Evolutionary conservation across 2,329 filamentous ascomycete genomes (phyloP).

Genomic region (Peltaster fructicola): DNA sequence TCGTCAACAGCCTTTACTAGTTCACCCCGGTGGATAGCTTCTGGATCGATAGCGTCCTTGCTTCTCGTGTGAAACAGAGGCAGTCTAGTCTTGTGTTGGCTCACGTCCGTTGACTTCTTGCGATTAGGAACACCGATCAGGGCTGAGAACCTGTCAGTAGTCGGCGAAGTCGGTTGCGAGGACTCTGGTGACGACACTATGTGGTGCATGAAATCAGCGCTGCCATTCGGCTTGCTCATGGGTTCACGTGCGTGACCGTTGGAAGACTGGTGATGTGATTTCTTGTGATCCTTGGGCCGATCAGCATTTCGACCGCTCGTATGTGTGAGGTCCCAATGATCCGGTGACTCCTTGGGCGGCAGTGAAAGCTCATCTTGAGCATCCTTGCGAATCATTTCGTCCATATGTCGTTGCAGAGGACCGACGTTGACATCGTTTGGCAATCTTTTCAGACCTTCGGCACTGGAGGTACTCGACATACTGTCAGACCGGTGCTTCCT

Average conservation of each 20-base stretch:
- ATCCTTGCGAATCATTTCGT: conserved; percentile 25
- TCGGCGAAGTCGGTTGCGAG: conserved; percentile 22
- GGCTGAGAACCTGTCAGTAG: conserved; percentile 13
- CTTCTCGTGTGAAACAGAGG: conserved; percentile 24
- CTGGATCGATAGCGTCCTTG: no score
- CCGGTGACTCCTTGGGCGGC: conserved; percentile 23
- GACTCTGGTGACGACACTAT: conserved; percentile 25
- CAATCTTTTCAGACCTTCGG: conserved; percentile 19
- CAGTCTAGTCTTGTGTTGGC: conserved; percentile 20
- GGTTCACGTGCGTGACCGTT: no score
- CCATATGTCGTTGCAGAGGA: conserved; percentile 28
- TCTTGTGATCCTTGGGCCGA: background rate
- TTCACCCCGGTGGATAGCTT: conserved; percentile 4
- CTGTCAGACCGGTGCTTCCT: conserved; percentile 14
- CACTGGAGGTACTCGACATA: conserved; percentile 13
- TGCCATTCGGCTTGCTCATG: conserved; percentile 6
- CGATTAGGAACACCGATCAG: conserved; percentile 21
- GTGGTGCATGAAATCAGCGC: conserved; percentile 12
- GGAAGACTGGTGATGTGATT: no score
- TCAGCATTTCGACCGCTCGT: conserved; percentile 4
- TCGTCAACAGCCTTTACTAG: conserved; percentile 19
- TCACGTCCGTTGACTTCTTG: conserved; percentile 9
- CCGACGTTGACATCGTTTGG: conserved; percentile 25
- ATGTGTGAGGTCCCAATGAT: conserved; percentile 19
- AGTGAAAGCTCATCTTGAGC: conserved; percentile 20